Base-by-base conservation (phyloP, 2,329 filamentous ascomycete species). In the Thermochaetoides dissita region DNA sequence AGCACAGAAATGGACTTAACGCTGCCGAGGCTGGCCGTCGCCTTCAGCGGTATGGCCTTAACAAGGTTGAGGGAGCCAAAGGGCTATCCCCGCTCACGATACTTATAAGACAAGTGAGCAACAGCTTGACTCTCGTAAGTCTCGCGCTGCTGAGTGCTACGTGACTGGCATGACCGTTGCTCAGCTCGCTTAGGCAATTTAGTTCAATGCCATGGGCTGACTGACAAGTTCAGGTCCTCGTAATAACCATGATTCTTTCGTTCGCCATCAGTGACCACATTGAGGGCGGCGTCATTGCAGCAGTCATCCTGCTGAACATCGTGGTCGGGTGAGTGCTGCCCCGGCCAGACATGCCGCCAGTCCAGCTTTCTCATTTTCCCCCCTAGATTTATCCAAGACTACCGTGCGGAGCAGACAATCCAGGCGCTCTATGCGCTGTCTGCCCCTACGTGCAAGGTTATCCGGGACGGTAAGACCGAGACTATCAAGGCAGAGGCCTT, bases 61-160 rank as follows among this genome's bases (percentile, higher is more conserved):
- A 86, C 65, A 72, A 71, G 58, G 74, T 85, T 66, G 74, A 80
- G 62, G 74, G 76, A 63, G 74, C 78, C 67, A 76, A 79, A 63
- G 76, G 78, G 61, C 63, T 81, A 64, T 84, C 80, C 61, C 56
- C 80, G 62, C 83, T 79, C 75, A 74, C 81, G 64, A 82, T 85
- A 65, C 71, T 85, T 64, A 62, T 85, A 63, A 81, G 79, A 57
- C 81, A 85, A 66, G 72, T 84, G 53, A 82, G 80, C 51, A 85
- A 85, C 65, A 82, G 79, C 64, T 66, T 85, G 62, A 85, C 81
- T 49, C 68, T 81, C 44, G 51, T 50, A 41, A 44, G 46, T 40
- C 29, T 24, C 17, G 5, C 17, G 5, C 17, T 24, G 17, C 17
- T 24, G 17, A 24, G 17, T 24, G 17, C 17, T 24, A 24, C 17